phyloP scores from a whole-genome alignment of 2,329 filamentous ascomycete species.

The Curvularia verruculosa region DNA sequence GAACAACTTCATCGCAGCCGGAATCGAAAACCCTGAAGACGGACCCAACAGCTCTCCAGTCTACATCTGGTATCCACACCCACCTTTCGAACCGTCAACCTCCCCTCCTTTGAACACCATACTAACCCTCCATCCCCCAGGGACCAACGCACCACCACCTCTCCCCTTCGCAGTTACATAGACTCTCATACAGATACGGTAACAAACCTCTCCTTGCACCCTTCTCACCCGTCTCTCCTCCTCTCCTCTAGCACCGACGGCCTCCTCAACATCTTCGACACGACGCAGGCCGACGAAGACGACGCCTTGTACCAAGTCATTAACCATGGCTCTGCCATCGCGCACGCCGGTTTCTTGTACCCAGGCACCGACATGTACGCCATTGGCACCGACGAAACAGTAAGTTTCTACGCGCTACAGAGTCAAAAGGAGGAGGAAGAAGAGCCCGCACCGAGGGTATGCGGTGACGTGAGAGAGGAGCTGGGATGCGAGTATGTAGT shows the following conservation, averaged over 20 bases:
- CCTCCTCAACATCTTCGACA: constrained; percentile 78
- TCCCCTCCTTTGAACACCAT: too few relatives aligned
- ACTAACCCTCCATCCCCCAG: constrained; percentile 25
- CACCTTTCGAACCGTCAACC: background rate
- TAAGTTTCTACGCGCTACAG: constrained; percentile 73
- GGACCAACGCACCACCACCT: constrained; percentile 50
- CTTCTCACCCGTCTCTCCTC: constrained; percentile 64
- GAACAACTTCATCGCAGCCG: constrained; percentile 69
- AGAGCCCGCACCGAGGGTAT: constrained; percentile 54
- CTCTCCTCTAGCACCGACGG: constrained; percentile 82
- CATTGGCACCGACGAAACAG: constrained; percentile 77
- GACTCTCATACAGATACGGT: constrained; percentile 64
- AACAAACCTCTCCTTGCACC: constrained; percentile 68
- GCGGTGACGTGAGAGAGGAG: constrained; percentile 72
- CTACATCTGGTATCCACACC: constrained; percentile 42
- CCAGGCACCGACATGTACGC: constrained; percentile 63
- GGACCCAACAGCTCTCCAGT: constrained; percentile 53
- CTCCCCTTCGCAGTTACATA: constrained; percentile 49
- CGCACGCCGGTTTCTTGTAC: constrained; percentile 74
- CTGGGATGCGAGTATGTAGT: constrained; percentile 76
- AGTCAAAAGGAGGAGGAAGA: constrained; percentile 67
- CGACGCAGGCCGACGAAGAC: constrained; percentile 68
- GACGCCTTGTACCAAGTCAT: constrained; percentile 79
- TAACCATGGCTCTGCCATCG: constrained; percentile 76
- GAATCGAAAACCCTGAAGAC: constrained; percentile 69